phyloP scores from a whole-genome alignment of 2,329 filamentous ascomycete genomes.

The Aspergillus ibericus region DNA sequence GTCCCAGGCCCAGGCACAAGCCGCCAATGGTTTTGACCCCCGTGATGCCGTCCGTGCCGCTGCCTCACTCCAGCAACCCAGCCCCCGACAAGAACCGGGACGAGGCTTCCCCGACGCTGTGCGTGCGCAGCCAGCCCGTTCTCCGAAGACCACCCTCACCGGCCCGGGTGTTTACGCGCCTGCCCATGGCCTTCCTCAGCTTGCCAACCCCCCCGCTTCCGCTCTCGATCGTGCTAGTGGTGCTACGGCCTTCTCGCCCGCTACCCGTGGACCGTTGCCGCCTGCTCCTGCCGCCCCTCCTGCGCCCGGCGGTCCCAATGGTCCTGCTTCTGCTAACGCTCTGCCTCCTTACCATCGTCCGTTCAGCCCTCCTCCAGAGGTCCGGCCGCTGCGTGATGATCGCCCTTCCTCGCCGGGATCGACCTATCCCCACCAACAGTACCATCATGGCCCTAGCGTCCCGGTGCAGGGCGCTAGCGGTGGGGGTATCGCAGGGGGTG shows the following conservation, averaged over 20 bases:
- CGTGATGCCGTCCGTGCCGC: slow-evolving; percentile 70
- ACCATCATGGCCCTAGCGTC: slow-evolving; percentile 70
- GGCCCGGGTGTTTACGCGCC: slow-evolving; percentile 53
- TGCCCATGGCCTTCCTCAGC: slow-evolving; percentile 54
- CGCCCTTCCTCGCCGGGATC: slow-evolving; percentile 89
- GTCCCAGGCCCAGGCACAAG: slow-evolving; percentile 48
- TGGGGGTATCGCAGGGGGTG: slow-evolving; percentile 66
- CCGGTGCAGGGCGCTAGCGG: slow-evolving; percentile 35
- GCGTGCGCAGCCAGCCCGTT: slow-evolving; percentile 58
- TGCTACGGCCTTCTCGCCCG: slow-evolving; percentile 28
- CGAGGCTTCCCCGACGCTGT: slow-evolving; percentile 68
- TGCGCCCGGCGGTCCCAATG: slow-evolving; percentile 59
- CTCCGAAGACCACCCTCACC: slow-evolving; percentile 59
- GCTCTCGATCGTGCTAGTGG: slow-evolving; percentile 41
- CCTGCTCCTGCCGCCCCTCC: slow-evolving; percentile 35
- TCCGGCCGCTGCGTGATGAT: slow-evolving; percentile 78
- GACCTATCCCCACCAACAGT: slow-evolving; percentile 78
- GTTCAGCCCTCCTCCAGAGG: slow-evolving; percentile 79
- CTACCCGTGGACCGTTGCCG: slow-evolving; percentile 48
- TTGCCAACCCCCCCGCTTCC: slow-evolving; percentile 47
- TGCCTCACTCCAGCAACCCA: slow-evolving; percentile 69
- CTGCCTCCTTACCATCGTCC: slow-evolving; percentile 73
- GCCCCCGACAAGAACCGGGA: slow-evolving; percentile 71
- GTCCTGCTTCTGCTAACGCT: slow-evolving; percentile 32
- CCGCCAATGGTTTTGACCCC: slow-evolving; percentile 76